Base-by-base conservation (phyloP, 2,329 filamentous ascomycete genomes). In the Dothiorella sarmentorum region DNA sequence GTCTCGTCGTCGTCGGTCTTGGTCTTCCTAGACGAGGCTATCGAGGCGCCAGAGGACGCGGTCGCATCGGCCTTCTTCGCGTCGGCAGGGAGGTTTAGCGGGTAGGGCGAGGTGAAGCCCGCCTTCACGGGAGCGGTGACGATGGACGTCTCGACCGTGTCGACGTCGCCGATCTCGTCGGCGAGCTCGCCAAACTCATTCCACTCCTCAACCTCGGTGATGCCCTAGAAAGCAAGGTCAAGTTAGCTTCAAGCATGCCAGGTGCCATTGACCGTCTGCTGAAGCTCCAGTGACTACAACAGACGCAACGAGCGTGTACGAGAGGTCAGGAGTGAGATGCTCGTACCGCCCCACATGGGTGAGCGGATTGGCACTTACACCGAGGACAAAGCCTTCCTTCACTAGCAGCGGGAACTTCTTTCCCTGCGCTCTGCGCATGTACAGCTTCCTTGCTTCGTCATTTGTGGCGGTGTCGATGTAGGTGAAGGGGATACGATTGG, bases 101-200 rank as follows among this genome's bases (percentile, higher is more conserved):
- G 49, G 56, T 56, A 58, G 56, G 58, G 64, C 57, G 31, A 67
- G 64, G 43, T 68, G 68, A 59, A 42, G 24, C 38, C 45, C 17
- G 44, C 22, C 18, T 60, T 56, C 58, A 72, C 60, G 65, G 70
- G 62, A 65, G 67, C 71, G 67, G 68, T 61, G 72, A 65, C 45
- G 72, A 67, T 57, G 67, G 22, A 60, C 20, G 59, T 45, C 49
- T 43, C 44, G 45, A 27, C 53, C 27, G 35, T 26, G 35, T 63
- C 80, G 78, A 75, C 82, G 79, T 70, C 75, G 42, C 80, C 80
- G 66, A 97, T 85, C 67, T 93, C 88, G 75, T 93, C 85, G 73
- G 91, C 91, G 62, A 99, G 83, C 76, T 97, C 93, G 75, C 91
- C 91, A 75, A 95, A 97, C 73, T 99, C 94, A 78, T 99, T 99